Base-by-base conservation (phyloP, 2,329 filamentous ascomycete species). In the Colletotrichum graminicola region DNA sequence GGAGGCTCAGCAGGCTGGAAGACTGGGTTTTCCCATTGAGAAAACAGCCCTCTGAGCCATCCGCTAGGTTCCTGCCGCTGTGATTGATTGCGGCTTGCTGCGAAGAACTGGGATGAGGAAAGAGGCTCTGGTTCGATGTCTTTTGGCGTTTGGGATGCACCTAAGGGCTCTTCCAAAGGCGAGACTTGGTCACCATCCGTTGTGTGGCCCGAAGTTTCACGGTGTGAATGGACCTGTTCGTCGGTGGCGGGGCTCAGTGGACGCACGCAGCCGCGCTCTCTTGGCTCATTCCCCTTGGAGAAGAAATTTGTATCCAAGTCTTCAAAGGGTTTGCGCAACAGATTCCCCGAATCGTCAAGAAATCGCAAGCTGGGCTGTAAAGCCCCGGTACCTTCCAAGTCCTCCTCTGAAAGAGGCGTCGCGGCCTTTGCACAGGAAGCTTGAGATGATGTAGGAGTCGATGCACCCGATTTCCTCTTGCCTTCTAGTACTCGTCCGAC, bases 11-110 rank as follows among this genome's bases (percentile, higher is more conserved):
- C 78, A 4, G 78, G 76, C n/a, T 86, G 81, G 78, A 97, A 97
- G 0, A 93, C 83, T 0, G 94, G 93, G 71, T 95, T 97, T 11
- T 92, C 81, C 93, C 94, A 97, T 11, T 83, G 84, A 45, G 85
- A 79, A 1, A 94, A 80, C 8, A 95, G 76, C 8, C 85, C 81
- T 11, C 85, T 83, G 3, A 94, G 81, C 92, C 92, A 94, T 12
- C 79, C 74, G 56, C 77, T 82, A 10, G 75, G 74, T 34, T 76
- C 63, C 14, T 73, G 62, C 12, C 60, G 80, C 10, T 60, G 80
- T 11, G 79, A 18, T 45, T 49, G 47, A n/a, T 23, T 26, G 18
- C 5, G 65, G 3, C 41, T 45, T 36, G 56, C 21, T 29, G 59
- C 54, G 54, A 71, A 71, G 14, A 55, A 66, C 16, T 45, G 65